phyloP scores from a whole-genome alignment of 1,284 basidiomycete species.

The Rhodotorula sp. region DNA sequence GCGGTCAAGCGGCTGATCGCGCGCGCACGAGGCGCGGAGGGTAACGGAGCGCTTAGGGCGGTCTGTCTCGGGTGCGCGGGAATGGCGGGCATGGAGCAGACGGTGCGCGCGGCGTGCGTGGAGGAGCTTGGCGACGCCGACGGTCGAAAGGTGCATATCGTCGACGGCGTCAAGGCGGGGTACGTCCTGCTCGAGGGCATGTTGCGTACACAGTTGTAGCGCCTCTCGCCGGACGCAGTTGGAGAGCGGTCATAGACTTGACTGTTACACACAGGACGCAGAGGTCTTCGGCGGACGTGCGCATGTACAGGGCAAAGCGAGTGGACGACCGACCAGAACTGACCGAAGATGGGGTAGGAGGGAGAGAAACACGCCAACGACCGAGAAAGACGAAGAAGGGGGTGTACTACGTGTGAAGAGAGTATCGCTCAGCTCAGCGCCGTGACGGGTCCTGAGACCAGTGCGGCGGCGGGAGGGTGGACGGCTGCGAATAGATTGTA shows the following conservation, averaged over 20 bases:
- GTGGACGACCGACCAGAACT: background rate
- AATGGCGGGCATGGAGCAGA: slow-evolving; percentile 57
- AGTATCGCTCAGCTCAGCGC: background rate
- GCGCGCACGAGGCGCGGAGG: background rate
- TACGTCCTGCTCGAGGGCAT: slow-evolving; percentile 20
- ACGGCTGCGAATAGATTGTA: too few relatives aligned
- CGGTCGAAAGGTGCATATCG: slow-evolving; percentile 49
- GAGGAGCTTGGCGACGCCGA: slow-evolving; percentile 45
- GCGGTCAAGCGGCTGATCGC: slow-evolving; percentile 46
- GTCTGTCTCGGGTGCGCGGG: slow-evolving; percentile 59
- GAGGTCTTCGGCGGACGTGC: slow-evolving; percentile 1
- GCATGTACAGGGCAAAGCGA: background rate
- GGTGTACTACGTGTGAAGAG: background rate
- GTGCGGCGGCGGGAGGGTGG: background rate
- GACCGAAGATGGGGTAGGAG: background rate
- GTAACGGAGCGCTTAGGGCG: slow-evolving; percentile 50
- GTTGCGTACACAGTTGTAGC: slow-evolving; percentile 3
- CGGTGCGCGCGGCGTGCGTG: slow-evolving; percentile 45
- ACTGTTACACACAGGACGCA: background rate
- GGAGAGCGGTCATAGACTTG: background rate
- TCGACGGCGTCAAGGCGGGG: slow-evolving; percentile 56
- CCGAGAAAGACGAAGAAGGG: background rate
- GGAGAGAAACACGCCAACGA: background rate
- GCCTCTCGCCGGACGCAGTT: background rate
- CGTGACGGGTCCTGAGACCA: background rate